A percentile compares a stretch with the other conserved stretches of the same genome.
Evolutionary conservation across 106 monocot genomes (phyloP).

Genomic region (Allium cepa): DNA sequence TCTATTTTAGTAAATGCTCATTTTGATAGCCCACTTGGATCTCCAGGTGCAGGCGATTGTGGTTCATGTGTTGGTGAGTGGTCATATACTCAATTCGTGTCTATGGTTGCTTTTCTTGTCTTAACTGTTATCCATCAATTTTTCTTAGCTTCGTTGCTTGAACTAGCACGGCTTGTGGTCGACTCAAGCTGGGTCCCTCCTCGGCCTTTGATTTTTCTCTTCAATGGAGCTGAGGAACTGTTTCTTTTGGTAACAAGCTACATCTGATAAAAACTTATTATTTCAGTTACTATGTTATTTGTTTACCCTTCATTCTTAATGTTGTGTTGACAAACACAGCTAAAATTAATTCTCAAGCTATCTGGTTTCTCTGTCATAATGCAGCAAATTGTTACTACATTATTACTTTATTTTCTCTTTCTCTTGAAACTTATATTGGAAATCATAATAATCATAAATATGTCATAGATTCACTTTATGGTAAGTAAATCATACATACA

Average conservation of each 20-base stretch:
- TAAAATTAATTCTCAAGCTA: too few species aligned
- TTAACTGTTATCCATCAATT: slow-evolving; percentile 1
- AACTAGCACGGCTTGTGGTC: slow-evolving; percentile 73
- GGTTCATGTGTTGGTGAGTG: slow-evolving; percentile 98
- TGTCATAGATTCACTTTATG: too few species aligned
- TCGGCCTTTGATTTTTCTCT: slow-evolving; percentile 86
- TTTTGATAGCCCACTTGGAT: slow-evolving; percentile 94
- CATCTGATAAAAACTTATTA: not conserved
- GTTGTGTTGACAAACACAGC: too few species aligned
- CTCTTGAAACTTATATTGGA: not conserved
- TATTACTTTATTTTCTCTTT: not conserved
- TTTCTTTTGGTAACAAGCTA: slow-evolving; percentile 76
- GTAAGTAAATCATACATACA: too few species aligned
- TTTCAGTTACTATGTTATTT: too few species aligned
- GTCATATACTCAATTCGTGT: not conserved
- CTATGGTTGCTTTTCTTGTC: slow-evolving; percentile 4
- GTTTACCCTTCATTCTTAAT: too few species aligned
- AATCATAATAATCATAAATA: too few species aligned
- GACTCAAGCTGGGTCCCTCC: slow-evolving; percentile 98
- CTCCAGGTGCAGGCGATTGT: slow-evolving; percentile 95
- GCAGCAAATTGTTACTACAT: too few species aligned
- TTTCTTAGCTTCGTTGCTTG: slow-evolving; percentile 94
- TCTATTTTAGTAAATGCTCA: slow-evolving; percentile 90
- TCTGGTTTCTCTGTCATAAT: too few species aligned
- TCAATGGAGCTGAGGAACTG: slow-evolving; percentile 98